phyloP scores from a whole-genome alignment of 2,329 filamentous ascomycete genomes.

The Nigrospora sphaerica region DNA sequence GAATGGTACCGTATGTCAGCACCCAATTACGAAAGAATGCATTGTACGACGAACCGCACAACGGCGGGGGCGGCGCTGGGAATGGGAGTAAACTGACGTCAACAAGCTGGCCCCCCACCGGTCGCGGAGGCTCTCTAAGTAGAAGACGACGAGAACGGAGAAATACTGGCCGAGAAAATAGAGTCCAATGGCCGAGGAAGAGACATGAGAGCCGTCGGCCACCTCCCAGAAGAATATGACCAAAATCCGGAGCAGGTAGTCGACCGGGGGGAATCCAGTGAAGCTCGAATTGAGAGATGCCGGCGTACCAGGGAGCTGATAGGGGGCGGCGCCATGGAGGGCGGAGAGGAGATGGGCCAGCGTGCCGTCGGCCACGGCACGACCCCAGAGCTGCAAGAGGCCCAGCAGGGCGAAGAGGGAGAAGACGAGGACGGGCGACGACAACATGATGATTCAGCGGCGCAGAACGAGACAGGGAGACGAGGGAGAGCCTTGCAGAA shows the following conservation, averaged over 20 bases:
- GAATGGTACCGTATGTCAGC: too few relatives aligned
- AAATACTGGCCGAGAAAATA: conserved; percentile 5
- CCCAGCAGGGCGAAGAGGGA: background rate
- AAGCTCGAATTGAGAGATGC: conserved; percentile 3
- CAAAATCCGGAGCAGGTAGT: conserved; percentile 4
- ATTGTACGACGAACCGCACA: background rate
- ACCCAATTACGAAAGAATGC: too few relatives aligned
- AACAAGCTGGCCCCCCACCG: conserved; percentile 1
- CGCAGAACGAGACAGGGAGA: background rate
- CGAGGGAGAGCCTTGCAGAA: background rate
- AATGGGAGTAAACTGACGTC: conserved; percentile 1
- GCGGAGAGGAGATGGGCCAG: background rate
- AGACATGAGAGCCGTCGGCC: conserved; percentile 4
- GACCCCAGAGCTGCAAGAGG: conserved; percentile 1
- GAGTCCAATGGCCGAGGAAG: conserved; percentile 3
- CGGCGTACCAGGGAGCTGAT: conserved; percentile 1
- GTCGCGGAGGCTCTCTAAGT: conserved; percentile 1
- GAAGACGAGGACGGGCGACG: background rate
- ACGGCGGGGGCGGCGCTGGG: background rate
- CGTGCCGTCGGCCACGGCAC: conserved; percentile 1
- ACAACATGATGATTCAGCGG: background rate
- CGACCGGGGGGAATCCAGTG: conserved; percentile 4
- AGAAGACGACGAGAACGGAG: conserved; percentile 2
- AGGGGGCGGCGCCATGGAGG: background rate
- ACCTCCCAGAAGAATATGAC: conserved; percentile 7